A percentile compares a stretch with the other conserved stretches of the same genome.
Evolutionary conservation across 805 yeast genomes (phyloP).

Genomic region (Candida sphagnicola): DNA sequence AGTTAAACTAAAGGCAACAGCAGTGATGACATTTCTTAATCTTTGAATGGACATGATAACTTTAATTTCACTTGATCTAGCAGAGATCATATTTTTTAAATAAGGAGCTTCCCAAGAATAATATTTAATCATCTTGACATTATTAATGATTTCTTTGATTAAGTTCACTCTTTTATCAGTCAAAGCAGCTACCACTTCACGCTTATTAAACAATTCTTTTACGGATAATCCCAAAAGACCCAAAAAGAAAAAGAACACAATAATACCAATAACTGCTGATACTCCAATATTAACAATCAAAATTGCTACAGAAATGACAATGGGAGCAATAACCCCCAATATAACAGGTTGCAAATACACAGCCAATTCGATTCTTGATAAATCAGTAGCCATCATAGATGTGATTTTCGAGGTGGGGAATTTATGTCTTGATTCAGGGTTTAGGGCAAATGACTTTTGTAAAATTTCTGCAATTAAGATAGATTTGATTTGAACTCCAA

Average conservation of each 20-base stretch:
- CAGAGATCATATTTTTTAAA: conserved; percentile 45
- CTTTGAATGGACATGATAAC: conserved; percentile 58
- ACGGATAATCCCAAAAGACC: conserved; percentile 40
- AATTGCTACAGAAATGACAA: conserved; percentile 57
- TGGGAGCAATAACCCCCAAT: conserved; percentile 56
- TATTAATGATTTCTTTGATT: conserved; percentile 69
- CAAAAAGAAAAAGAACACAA: conserved; percentile 44
- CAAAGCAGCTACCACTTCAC: conserved; percentile 49
- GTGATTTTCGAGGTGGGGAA: conserved; percentile 67
- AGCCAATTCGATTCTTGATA: conserved; percentile 71
- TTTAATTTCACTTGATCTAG: conserved; percentile 56
- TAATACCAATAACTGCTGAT: conserved; percentile 62
- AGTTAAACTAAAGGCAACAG: conserved; percentile 62
- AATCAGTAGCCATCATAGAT: conserved; percentile 69
- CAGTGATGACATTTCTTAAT: conserved; percentile 54
- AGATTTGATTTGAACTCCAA: conserved; percentile 65
- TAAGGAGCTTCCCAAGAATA: conserved; percentile 89
- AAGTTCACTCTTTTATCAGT: conserved; percentile 72
- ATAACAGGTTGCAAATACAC: conserved; percentile 57
- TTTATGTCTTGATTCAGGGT: conserved; percentile 49
- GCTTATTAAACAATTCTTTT: conserved; percentile 44
- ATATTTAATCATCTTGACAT: conserved; percentile 75
- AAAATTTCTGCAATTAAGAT: conserved; percentile 64
- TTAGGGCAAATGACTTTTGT: conserved; percentile 58
- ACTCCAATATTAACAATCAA: conserved; percentile 65